These are phyloP conservation scores for Calophaca sinica DNA, from an alignment of 306 rosid species.

Conservation along the genomic window DNA sequence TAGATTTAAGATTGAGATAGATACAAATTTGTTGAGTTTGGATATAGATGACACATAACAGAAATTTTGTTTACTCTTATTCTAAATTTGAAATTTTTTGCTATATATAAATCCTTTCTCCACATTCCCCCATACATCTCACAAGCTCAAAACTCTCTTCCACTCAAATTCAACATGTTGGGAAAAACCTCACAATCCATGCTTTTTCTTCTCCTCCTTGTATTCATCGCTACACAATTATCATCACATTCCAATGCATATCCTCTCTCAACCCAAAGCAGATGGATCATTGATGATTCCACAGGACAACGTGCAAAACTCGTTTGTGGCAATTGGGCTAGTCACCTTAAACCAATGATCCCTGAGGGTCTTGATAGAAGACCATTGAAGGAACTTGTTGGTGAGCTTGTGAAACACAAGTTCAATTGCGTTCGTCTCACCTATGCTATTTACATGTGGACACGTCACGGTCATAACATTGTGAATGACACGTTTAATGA, in stretches of 20 bases:
- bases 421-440: conserved; percentile 65
- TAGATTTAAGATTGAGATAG: too few relatives aligned
- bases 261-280: conserved; percentile 54
- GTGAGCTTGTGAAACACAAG: neutral
- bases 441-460: conserved; percentile 62
- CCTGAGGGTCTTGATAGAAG: conserved; percentile 60
- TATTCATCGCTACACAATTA: neutral
- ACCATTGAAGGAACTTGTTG: conserved; percentile 48
- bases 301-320: conserved; percentile 54
- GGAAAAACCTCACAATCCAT: neutral
- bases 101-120: neutral
- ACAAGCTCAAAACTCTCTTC: neutral
- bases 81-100: neutral
- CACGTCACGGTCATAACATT: conserved; percentile 22
- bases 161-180: conserved; percentile 23
- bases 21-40: too few relatives aligned
- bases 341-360: conserved; percentile 58
- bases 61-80: neutral
- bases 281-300: conserved; percentile 59
- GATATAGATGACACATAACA: neutral
- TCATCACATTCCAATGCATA: conserved; percentile 38
- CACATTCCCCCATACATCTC: neutral
- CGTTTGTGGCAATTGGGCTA: conserved; percentile 56
- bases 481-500: conserved; percentile 16
- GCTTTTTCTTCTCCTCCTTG: conserved; percentile 3